A percentile compares a stretch with the other conserved stretches of the same genome.
These are phyloP conservation scores for Dendrobium officinale DNA, from an alignment of 106 monocot species.

Conservation along the genomic window DNA sequence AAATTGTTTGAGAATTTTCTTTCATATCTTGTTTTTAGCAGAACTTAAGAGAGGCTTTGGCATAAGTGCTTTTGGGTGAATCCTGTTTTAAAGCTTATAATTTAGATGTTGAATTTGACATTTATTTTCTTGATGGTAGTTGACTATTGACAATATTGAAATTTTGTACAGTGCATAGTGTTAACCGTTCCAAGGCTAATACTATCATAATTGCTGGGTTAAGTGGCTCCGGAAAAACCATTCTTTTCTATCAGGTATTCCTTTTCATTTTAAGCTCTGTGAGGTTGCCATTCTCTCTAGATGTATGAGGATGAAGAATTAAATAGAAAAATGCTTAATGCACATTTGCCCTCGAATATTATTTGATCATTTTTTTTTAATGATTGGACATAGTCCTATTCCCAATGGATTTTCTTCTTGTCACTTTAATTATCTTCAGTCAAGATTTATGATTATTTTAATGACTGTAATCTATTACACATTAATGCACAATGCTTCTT, in stretches of 20 bases:
- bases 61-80: neutral
- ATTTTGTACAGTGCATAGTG: slow-evolving; percentile 32
- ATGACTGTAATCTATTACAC: neutral
- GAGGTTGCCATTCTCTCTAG: neutral
- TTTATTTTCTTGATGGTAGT: neutral
- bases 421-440: neutral
- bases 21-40: neutral
- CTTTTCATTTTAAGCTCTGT: neutral
- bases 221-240: slow-evolving; percentile 83
- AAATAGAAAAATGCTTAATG: neutral
- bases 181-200: slow-evolving; percentile 52
- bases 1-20: neutral
- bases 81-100: neutral
- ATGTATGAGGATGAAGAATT: neutral
- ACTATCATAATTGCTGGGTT: slow-evolving; percentile 74
- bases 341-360: neutral
- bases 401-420: neutral
- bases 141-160: neutral
- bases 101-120: neutral
- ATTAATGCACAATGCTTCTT: neutral
- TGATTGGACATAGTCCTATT: neutral
- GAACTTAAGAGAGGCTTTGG: neutral
- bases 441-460: neutral
- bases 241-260: slow-evolving; percentile 82
- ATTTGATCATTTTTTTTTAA: neutral